These are phyloP conservation scores for Phytophthora nicotianae DNA, from an alignment of 352 stramenopile species.

Conservation along the genomic window DNA sequence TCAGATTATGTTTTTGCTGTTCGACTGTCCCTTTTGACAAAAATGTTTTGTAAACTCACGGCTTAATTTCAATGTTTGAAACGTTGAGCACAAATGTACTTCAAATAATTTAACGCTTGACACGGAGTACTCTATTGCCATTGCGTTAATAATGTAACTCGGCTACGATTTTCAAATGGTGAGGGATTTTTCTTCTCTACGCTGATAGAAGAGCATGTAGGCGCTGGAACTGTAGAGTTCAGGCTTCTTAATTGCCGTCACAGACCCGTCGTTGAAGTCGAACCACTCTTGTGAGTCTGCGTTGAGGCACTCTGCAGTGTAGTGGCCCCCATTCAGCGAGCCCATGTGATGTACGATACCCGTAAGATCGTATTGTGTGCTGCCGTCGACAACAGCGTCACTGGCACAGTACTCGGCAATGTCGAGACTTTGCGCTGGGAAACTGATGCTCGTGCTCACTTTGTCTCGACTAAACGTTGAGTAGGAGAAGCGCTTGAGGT, in stretches of 20 bases:
- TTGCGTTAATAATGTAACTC: neutral
- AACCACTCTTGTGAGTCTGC: conserved; percentile 76
- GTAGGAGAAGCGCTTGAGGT: conserved; percentile 91
- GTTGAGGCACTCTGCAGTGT: conserved; percentile 85
- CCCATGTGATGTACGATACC: conserved; percentile 84
- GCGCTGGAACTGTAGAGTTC: conserved; percentile 64
- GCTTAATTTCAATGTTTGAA: no score
- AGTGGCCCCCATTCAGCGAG: conserved; percentile 79
- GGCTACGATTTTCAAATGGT: conserved; percentile 50
- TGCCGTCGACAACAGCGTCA: conserved; percentile 71
- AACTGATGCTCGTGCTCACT: conserved; percentile 67
- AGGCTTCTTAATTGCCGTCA: conserved; percentile 71
- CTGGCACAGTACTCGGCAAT: conserved; percentile 69
- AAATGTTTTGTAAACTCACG: no score
- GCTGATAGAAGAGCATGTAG: conserved; percentile 85
- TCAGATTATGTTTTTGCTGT: conserved; percentile 20
- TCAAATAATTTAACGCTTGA: conserved; percentile 16
- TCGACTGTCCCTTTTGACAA: conserved; percentile 8
- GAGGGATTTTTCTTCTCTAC: conserved; percentile 60
- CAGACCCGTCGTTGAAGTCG: conserved; percentile 78
- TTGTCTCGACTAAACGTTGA: conserved; percentile 83
- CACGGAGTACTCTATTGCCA: conserved; percentile 1
- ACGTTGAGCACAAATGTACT: no score
- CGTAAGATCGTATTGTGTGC: conserved; percentile 77
- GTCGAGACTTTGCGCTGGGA: conserved; percentile 65